A percentile compares a stretch with the other conserved stretches of the same genome.
Evolutionary conservation across 2,329 filamentous ascomycete species (phyloP).

Genomic region (Alternaria infectoria): DNA sequence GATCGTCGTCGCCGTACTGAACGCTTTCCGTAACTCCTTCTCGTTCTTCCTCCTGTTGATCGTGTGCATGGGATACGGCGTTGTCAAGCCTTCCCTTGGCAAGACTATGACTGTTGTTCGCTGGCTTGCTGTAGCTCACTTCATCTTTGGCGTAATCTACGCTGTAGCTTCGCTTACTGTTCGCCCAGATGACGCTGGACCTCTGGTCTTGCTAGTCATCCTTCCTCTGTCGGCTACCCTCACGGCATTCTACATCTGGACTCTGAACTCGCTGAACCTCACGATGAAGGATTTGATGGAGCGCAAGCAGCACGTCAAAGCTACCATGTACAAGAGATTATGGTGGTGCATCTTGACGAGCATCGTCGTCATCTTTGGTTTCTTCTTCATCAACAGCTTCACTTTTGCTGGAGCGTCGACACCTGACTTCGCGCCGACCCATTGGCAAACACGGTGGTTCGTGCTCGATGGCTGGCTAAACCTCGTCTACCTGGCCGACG

Average conservation of each 20-base stretch:
- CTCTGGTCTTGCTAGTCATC: slow-evolving; percentile 89
- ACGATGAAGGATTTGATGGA: slow-evolving; percentile 97
- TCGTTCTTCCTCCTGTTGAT: slow-evolving; percentile 98
- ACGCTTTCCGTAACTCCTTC: slow-evolving; percentile 94
- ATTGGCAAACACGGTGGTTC: slow-evolving; percentile 99
- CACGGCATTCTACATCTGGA: slow-evolving; percentile 99
- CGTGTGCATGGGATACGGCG: slow-evolving; percentile 99
- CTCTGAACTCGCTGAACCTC: slow-evolving; percentile 88
- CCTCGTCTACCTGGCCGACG: slow-evolving; percentile 91
- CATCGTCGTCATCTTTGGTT: slow-evolving; percentile 94
- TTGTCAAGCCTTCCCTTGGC: slow-evolving; percentile 91
- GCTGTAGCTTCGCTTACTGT: slow-evolving; percentile 87
- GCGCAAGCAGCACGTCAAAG: slow-evolving; percentile 91
- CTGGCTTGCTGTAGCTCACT: slow-evolving; percentile 88
- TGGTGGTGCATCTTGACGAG: slow-evolving; percentile 97
- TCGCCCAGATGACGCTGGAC: slow-evolving; percentile 86
- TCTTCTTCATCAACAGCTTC: slow-evolving; percentile 98
- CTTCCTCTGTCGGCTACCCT: slow-evolving; percentile 89
- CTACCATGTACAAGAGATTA: slow-evolving; percentile 94
- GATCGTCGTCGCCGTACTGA: slow-evolving; percentile 89
- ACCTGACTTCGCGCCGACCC: slow-evolving; percentile 89
- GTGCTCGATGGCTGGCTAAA: slow-evolving; percentile 97
- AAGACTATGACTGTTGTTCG: slow-evolving; percentile 94
- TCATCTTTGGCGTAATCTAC: slow-evolving; percentile 93
- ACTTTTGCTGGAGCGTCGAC: slow-evolving; percentile 85